Base-by-base conservation (phyloP, 2,329 filamentous ascomycete genomes). In the Arachnopeziza araneosa region DNA sequence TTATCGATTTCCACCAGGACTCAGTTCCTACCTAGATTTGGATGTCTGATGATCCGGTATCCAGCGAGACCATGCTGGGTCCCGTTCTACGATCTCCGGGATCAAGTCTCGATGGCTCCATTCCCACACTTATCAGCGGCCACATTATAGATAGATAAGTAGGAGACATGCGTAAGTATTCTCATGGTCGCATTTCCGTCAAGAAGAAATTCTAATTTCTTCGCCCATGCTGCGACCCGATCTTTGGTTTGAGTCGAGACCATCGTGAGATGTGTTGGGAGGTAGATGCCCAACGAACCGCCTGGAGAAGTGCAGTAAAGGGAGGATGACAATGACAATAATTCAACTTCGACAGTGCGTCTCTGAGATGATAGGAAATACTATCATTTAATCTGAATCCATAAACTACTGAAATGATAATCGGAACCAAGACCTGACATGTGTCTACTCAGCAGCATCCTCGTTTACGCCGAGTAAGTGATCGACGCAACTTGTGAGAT, bases 51-150 rank as follows among this genome's bases (percentile, higher is more conserved):
- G 23, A 71, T 69, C 69, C 69, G 70, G 36, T 71, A 71, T 24
- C 69, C 69, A 1, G 69, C 67, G 56, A 68, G 70, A 5, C 69
- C 69, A 60, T 69, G 68, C 69, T 68, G 70, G 6, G 67, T 69
- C 69, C 69, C 2, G 67, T 68, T 52, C 69, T 59, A 48, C 72
- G 24, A 51, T 68, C 56, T 9, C 60, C 59, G 64, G 65, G 23
- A 67, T 66, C 36, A 67, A 55, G 54, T 67, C 65, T 50, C 65
- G 57, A 58, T 67, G 66, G 49, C 65, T 66, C 65, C 65, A 67
- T 63, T 67, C 36, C 7, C 9, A 7, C 22, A 17, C 19, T 50
- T 19, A 9, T 65, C 24, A 63, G 57, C 48, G 36, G 52, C 7
- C 32, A 51, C 12, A 10, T 23, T 24, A 19, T 2, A 7, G 36